Percentiles rank a stretch among this genome's conserved stretches.
Conservation (phyloP, 768 basidiomycete species). For the Cyclocybe cylindracea region DNA sequence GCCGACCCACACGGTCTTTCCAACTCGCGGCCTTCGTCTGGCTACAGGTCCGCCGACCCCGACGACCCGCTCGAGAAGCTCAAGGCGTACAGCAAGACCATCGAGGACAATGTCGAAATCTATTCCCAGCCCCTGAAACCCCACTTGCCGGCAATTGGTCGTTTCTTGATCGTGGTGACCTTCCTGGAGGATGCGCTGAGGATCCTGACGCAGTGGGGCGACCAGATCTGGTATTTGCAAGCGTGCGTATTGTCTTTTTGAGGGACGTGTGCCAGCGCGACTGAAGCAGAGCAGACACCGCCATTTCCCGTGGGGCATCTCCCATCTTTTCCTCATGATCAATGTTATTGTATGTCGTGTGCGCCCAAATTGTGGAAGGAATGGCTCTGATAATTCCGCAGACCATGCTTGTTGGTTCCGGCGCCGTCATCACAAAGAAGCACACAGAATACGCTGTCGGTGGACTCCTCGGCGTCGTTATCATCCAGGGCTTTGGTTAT, state of each 20-base stretch:
- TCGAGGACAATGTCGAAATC: conserved; percentile 92
- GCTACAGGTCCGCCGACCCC: conserved; percentile 79
- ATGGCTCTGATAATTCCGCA: conserved; percentile 27
- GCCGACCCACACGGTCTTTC: conserved; percentile 80
- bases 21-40: conserved; percentile 67
- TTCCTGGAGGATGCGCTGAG: conserved; percentile 96
- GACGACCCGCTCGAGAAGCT: conserved; percentile 83
- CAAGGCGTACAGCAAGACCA: conserved; percentile 64
- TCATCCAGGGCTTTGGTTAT: conserved; percentile 97
- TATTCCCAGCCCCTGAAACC: conserved; percentile 93
- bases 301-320: conserved; percentile 93
- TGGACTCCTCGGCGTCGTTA: conserved; percentile 87
- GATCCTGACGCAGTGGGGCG: conserved; percentile 92
- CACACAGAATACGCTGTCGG: conserved; percentile 88
- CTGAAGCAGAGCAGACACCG: conserved; percentile 65
- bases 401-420: conserved; percentile 88
- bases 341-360: conserved; percentile 80
- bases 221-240: conserved; percentile 98
- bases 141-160: conserved; percentile 90
- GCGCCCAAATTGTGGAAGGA: background rate
- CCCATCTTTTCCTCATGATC: conserved; percentile 87
- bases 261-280: conserved; percentile 2
- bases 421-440: conserved; percentile 82
- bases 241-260: conserved; percentile 54
- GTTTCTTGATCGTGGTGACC: conserved; percentile 97